A percentile compares a stretch with the other conserved stretches of the same genome.
Conservation (phyloP, 768 basidiomycete genomes). For the Fomitopsis pulvina region DNA sequence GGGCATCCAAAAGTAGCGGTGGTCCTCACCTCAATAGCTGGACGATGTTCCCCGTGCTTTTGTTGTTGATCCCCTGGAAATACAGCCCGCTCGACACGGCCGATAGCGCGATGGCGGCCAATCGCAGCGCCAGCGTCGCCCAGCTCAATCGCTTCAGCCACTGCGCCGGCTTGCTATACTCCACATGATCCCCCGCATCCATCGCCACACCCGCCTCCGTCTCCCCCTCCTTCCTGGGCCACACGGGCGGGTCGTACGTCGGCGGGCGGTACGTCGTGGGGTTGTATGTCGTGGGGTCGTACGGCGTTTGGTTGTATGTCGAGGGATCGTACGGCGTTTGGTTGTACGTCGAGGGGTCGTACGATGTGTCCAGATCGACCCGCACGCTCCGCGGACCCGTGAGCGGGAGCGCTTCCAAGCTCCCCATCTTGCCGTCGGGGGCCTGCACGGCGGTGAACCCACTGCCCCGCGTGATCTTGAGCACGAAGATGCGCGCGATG, state of each 20-base stretch:
- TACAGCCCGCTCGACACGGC: slow-evolving; percentile 4
- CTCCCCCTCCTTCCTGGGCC: too few species aligned
- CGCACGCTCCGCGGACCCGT: too few species aligned
- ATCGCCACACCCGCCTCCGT: too few species aligned
- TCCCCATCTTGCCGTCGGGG: too few species aligned
- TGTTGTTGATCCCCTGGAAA: not conserved
- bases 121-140: not conserved
- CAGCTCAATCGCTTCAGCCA: not conserved
- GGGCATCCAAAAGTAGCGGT: not conserved
- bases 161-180: slow-evolving; percentile 3
- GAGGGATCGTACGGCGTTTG: too few species aligned
- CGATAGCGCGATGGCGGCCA: not conserved
- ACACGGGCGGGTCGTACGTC: too few species aligned
- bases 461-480: slow-evolving; percentile 2
- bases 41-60: not conserved
- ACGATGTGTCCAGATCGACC: too few species aligned
- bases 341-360: too few species aligned
- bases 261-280: too few species aligned
- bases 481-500: slow-evolving; percentile 7
- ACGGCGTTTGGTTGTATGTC: too few species aligned
- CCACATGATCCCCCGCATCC: not conserved
- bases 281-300: too few species aligned
- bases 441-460: not conserved
- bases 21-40: slow-evolving; percentile 6
- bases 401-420: too few species aligned